Conservation (phyloP, 768 basidiomycete species). For the Termitomyces bulborhizus region DNA sequence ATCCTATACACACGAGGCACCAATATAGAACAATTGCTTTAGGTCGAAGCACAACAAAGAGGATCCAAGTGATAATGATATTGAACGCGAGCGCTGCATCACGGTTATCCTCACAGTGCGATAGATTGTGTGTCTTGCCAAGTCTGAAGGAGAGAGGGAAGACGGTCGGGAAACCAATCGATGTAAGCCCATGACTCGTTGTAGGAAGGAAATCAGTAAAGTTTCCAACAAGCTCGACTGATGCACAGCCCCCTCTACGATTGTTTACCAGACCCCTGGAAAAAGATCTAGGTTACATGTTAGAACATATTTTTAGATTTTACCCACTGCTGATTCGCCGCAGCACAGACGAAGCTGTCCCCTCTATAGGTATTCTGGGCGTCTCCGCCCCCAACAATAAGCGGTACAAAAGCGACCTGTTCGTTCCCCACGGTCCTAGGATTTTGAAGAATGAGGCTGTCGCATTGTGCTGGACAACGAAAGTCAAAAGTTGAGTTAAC, state of each 20-base stretch:
- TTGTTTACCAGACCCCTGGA: conserved; percentile 59
- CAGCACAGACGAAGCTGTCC: conserved; percentile 80
- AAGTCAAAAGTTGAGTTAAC: conserved; percentile 59
- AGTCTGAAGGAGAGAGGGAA: conserved; percentile 73
- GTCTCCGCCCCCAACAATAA: conserved; percentile 87
- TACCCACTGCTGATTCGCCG: conserved; percentile 74
- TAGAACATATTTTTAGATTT: conserved; percentile 1
- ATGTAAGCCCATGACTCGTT: conserved; percentile 55
- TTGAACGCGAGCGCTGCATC: conserved; percentile 69
- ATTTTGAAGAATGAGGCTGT: conserved; percentile 59
- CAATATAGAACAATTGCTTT: conserved; percentile 63
- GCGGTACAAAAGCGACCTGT: conserved; percentile 59
- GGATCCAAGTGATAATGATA: conserved; percentile 53
- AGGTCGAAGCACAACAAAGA: conserved; percentile 72
- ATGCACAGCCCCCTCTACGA: conserved; percentile 70
- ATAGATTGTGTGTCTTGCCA: conserved; percentile 36
- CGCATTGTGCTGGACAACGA: conserved; percentile 75
- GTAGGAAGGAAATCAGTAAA: conserved; percentile 64
- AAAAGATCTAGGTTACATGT: conserved; percentile 8
- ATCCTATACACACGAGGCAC: conserved; percentile 78
- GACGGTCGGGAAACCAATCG: conserved; percentile 65
- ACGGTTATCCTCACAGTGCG: conserved; percentile 69
- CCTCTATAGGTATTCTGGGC: conserved; percentile 65
- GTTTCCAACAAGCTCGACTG: conserved; percentile 62
- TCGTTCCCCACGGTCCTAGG: conserved; percentile 66